Conservation (phyloP, 441 rosid genomes). For the Gossypium schwendimanii region DNA sequence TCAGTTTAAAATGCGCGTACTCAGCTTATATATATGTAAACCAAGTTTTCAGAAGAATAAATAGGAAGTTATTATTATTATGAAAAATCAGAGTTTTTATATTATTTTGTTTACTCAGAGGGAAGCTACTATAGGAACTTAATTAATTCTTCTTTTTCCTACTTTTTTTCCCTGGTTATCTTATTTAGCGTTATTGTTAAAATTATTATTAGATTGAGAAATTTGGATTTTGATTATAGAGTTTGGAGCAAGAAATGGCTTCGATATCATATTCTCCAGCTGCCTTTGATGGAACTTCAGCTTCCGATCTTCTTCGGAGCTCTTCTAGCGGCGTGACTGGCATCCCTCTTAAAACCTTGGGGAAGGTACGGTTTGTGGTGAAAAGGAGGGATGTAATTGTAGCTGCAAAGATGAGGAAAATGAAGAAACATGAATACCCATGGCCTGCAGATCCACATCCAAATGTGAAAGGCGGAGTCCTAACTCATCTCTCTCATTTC, state of each 20-base stretch:
- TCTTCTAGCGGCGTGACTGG: constrained; percentile 47
- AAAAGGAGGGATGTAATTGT: constrained; percentile 31
- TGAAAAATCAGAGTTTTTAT: not conserved
- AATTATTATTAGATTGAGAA: not conserved
- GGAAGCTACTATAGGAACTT: not conserved
- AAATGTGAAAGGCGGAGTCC: constrained; percentile 76
- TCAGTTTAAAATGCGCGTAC: not conserved
- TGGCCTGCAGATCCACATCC: constrained; percentile 88
- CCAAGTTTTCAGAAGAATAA: not conserved
- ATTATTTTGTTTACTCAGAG: not conserved
- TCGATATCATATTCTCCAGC: constrained; percentile 44
- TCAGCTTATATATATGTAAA: not conserved
- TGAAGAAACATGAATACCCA: constrained; percentile 76
- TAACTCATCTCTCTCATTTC: constrained; percentile 66
- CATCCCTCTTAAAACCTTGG: constrained; percentile 46
- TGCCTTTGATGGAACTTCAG: constrained; percentile 41
- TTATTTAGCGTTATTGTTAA: not conserved
- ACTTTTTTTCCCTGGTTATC: not conserved
- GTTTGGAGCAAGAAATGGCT: constrained; percentile 41
- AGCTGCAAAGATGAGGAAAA: constrained; percentile 57
- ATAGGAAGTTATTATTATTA: not conserved
- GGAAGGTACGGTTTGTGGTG: constrained; percentile 33
- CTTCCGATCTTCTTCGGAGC: constrained; percentile 81
- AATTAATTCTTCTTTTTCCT: not conserved
- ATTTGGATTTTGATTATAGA: constrained; percentile 21